phyloP scores from a whole-genome alignment of 306 rosid species.

The Rubus idaeus region DNA sequence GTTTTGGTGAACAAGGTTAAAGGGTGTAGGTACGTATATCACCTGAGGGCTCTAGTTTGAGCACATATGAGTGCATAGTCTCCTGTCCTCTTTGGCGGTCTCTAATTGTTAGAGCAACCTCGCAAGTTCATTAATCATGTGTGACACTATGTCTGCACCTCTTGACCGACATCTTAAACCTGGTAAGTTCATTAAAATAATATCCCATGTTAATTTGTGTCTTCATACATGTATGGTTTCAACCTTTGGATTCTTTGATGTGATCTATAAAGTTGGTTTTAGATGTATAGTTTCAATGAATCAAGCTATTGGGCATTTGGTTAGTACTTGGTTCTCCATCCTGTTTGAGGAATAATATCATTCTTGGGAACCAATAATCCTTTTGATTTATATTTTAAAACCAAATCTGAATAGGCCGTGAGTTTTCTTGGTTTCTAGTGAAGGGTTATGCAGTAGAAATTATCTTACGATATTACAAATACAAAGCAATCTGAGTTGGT shows the following conservation, averaged over 20 bases:
- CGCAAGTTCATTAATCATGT: constrained; percentile 53
- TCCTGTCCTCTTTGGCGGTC: constrained; percentile 36
- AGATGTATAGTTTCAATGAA: neutral
- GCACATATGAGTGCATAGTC: constrained; percentile 46
- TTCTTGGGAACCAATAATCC: neutral
- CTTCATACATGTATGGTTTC: neutral
- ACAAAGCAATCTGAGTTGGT: neutral
- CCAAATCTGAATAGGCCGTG: neutral
- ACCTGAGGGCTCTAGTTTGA: constrained; percentile 28
- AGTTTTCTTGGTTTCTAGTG: neutral
- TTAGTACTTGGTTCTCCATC: neutral
- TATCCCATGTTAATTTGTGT: neutral
- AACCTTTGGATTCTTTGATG: neutral
- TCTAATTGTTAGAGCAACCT: constrained; percentile 28
- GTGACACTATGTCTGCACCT: constrained; percentile 61
- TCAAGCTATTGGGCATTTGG: neutral
- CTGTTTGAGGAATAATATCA: neutral
- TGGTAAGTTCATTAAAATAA: constrained; percentile 28
- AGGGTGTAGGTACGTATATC: constrained; percentile 16
- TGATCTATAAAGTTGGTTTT: neutral
- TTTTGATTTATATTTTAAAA: neutral
- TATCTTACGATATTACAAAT: neutral
- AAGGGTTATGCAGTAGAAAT: neutral
- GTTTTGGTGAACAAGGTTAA: constrained; percentile 3
- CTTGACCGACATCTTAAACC: constrained; percentile 46